phyloP scores from a whole-genome alignment of 106 monocot genomes.

The Dendrobium officinale region DNA sequence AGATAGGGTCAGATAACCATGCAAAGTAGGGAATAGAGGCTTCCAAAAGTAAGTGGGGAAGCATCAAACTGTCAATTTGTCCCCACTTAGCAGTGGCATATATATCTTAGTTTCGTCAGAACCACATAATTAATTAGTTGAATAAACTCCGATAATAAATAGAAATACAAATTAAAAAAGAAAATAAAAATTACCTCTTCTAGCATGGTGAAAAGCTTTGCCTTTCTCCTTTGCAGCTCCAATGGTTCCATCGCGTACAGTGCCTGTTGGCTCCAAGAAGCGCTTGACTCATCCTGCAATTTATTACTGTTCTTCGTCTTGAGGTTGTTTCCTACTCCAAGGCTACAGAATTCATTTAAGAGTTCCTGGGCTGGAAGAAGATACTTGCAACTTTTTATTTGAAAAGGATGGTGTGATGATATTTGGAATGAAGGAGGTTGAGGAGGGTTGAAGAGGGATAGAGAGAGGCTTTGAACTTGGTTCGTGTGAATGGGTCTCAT shows the following conservation, averaged over 20 bases:
- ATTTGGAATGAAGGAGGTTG: not conserved
- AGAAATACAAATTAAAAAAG: not conserved
- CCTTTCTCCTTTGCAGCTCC: conserved; percentile 52
- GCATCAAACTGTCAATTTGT: conserved; percentile 11
- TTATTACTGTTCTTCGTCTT: not conserved
- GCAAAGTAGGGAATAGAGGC: too few species aligned
- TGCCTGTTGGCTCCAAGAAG: conserved; percentile 3
- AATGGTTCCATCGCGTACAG: conserved; percentile 43
- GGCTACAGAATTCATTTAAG: conserved; percentile 49
- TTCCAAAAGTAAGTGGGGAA: not conserved
- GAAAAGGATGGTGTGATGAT: not conserved
- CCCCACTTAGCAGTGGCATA: conserved; percentile 10
- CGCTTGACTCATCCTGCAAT: not conserved
- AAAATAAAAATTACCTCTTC: conserved; percentile 39
- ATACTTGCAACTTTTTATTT: conserved; percentile 38
- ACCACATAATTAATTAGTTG: not conserved
- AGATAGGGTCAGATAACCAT: conserved; percentile 12
- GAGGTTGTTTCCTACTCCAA: conserved; percentile 10
- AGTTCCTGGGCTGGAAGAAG: conserved; percentile 44
- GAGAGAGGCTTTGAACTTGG: conserved; percentile 11
- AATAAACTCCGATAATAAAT: not conserved
- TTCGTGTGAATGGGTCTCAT: not conserved
- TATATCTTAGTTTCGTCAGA: conserved; percentile 1
- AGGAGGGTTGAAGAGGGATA: conserved; percentile 13
- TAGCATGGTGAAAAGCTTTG: conserved; percentile 46